Base-by-base conservation (phyloP, 768 basidiomycete genomes). In the Sarcodon sp. region DNA sequence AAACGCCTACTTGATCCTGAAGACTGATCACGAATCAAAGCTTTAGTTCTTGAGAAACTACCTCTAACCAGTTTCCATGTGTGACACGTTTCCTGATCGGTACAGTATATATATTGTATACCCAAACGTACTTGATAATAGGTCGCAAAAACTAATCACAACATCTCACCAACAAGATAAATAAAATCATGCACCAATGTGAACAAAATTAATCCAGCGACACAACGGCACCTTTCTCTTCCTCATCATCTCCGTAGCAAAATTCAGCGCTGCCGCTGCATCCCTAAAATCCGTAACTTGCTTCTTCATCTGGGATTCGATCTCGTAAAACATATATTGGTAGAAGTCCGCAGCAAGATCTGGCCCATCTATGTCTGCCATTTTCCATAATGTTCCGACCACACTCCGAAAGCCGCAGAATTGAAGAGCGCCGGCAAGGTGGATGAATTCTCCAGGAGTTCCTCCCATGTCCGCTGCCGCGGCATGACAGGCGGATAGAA, bases 401-500 rank as follows among this genome's bases (percentile, higher is more conserved):
- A 66, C 67, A 7, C 61, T 56, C 4, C 49, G 39, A 43, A 55
- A 66, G 4, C 65, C 64, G 0, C 57, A 58, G 33, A 59, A 50
- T 43, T 67, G 51, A 65, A 73, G 67, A 3, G 66, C 69, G 1
- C 65, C 68, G 0, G 72, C 66, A 2, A 73, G 52, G 57, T 72
- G 70, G 7, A 73, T 53, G 0, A 59, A 62, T 45, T 71, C 69
- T 6, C 68, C 62, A 0, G 62, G 47, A 1, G 64, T 61, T 46
- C 50, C 61, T 56, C 55, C 44, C 27, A 62, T 58, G 1, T 69
- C 67, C 35, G 51, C 61, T 0, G 68, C 69, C 3, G 54, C 54
- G n/a, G 66, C 73, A 48, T 75, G 62, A 49, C 72, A 75, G 0
- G 72, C 72, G 5, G 71, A 71, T 3, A 75, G 62, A 54, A 72